These are phyloP conservation scores for Podospora fimiseda DNA, from an alignment of 495 filamentous ascomycete species.

Conservation along the genomic window DNA sequence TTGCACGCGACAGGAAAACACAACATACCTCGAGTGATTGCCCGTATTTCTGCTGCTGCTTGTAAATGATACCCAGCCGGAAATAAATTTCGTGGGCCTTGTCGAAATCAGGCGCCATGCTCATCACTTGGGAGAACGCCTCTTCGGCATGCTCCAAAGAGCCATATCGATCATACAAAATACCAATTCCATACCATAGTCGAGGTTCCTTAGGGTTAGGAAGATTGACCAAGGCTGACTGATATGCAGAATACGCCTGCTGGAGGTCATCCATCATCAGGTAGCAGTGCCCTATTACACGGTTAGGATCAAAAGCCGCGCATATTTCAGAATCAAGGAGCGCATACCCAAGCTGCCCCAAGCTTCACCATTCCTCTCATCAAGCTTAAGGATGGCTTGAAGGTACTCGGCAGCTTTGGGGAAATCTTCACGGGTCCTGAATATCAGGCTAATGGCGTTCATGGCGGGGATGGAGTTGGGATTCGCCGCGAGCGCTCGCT, in stretches of 20 bases:
- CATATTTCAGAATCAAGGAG: neutral
- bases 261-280: slow-evolving; percentile 99
- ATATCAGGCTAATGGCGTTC: slow-evolving; percentile 86
- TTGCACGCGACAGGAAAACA: neutral
- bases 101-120: slow-evolving; percentile 96
- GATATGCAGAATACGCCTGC: slow-evolving; percentile 96
- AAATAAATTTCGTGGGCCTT: slow-evolving; percentile 99
- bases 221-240: slow-evolving; percentile 88
- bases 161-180: slow-evolving; percentile 94
- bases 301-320: too few relatives aligned
- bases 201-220: slow-evolving; percentile 97
- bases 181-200: slow-evolving; percentile 98
- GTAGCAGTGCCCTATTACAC: slow-evolving; percentile 72
- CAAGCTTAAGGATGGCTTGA: slow-evolving; percentile 83
- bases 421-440: slow-evolving; percentile 88
- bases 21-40: slow-evolving; percentile 78
- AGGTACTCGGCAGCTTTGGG: slow-evolving; percentile 91
- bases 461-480: slow-evolving; percentile 86
- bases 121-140: slow-evolving; percentile 97
- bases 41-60: slow-evolving; percentile 91
- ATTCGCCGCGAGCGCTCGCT: slow-evolving; percentile 81
- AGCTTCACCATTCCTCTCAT: slow-evolving; percentile 82
- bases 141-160: slow-evolving; percentile 97
- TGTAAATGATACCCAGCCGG: slow-evolving; percentile 97
- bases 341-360: slow-evolving; percentile 86